Evolutionary conservation across 1,284 basidiomycete genomes (phyloP).

Genomic region (Sparassis latifolia): DNA sequence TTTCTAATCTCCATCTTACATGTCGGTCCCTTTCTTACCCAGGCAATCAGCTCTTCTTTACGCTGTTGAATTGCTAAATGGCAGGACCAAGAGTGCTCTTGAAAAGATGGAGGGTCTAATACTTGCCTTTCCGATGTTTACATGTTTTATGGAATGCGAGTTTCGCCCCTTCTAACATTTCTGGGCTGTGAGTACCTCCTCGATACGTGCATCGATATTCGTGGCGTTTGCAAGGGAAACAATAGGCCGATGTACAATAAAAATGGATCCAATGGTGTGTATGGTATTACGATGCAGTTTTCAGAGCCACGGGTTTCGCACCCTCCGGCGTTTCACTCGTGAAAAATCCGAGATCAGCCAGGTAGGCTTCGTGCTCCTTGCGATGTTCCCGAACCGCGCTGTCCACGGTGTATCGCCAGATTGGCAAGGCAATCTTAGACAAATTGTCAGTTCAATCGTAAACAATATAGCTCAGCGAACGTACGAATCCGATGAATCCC

Average conservation of each 20-base stretch:
- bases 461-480: constrained; percentile 15
- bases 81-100: constrained; percentile 59
- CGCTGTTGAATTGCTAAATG: constrained; percentile 58
- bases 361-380: constrained; percentile 42
- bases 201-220: no score
- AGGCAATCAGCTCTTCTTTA: constrained; percentile 44
- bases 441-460: neutral
- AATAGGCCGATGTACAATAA: neutral
- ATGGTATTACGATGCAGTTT: neutral
- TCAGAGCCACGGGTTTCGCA: no score
- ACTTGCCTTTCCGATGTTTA: constrained; percentile 35
- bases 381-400: constrained; percentile 36
- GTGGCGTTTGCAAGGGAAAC: neutral
- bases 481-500: constrained; percentile 37
- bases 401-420: constrained; percentile 51
- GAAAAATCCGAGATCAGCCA: constrained; percentile 23
- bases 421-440: constrained; percentile 40
- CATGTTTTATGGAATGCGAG: constrained; percentile 30
- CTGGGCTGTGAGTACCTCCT: constrained; percentile 1
- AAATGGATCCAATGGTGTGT: neutral
- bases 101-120: constrained; percentile 60
- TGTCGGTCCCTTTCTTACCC: constrained; percentile 57
- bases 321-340: neutral
- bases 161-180: constrained; percentile 68
- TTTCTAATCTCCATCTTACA: constrained; percentile 42